Conservation (phyloP, 768 basidiomycete genomes). For the Tulasnella calospora region DNA sequence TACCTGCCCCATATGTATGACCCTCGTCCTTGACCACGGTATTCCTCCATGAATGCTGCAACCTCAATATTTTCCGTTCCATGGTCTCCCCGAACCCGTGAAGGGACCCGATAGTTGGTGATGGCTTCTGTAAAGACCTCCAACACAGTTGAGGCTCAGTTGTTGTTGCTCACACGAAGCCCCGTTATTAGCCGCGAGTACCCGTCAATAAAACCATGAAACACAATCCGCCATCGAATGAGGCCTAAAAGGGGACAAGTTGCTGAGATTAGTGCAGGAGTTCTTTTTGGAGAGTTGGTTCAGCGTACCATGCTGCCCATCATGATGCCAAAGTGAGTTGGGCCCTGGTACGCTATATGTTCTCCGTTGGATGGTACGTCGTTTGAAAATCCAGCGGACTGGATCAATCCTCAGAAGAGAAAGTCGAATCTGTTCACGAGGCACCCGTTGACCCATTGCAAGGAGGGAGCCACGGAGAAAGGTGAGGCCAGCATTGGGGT, state of each 20-base stretch:
- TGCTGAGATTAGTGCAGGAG: no score
- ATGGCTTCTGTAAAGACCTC: constrained; percentile 36
- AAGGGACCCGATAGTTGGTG: constrained; percentile 35
- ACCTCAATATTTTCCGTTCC: constrained; percentile 30
- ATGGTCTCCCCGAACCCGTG: constrained; percentile 31
- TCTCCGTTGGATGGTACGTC: not conserved
- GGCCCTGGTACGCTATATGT: constrained; percentile 24
- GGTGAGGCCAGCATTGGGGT: constrained; percentile 27
- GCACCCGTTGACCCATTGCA: constrained; percentile 22
- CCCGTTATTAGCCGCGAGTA: constrained; percentile 28
- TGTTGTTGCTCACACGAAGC: constrained; percentile 18
- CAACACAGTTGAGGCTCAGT: constrained; percentile 34
- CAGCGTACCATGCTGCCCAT: constrained; percentile 35
- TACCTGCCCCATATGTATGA: constrained; percentile 33
- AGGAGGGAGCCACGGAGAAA: constrained; percentile 29
- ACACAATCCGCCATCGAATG: constrained; percentile 31
- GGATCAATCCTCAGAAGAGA: constrained; percentile 28
- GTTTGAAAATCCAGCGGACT: constrained; percentile 31
- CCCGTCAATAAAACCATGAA: constrained; percentile 34
- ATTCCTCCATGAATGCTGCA: constrained; percentile 29
- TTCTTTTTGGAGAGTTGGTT: no score
- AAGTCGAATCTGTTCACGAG: constrained; percentile 14
- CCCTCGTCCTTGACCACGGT: constrained; percentile 24
- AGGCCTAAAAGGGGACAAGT: no score
- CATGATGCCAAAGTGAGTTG: constrained; percentile 35